Evolutionary conservation across 371 early-diverging fungal species (phyloP).

Genomic region (Ordospora pajunii): DNA sequence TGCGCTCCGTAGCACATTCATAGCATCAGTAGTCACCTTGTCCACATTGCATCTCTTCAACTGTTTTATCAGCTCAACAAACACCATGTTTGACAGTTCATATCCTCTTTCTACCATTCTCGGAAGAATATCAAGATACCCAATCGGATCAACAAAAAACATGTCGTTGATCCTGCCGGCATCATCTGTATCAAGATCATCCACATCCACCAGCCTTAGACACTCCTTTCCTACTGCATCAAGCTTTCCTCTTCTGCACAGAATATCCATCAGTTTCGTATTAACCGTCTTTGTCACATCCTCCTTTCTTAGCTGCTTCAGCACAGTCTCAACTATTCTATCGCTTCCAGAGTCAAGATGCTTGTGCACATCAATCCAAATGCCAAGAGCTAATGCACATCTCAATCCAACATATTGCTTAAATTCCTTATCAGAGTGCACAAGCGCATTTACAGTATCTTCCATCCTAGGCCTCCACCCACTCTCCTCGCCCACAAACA

Average conservation of each 20-base stretch:
- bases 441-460: neutral
- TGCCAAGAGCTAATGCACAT: neutral
- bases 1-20: neutral
- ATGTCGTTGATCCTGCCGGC: constrained; percentile 11
- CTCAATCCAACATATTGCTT: neutral
- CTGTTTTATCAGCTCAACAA: neutral
- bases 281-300: neutral
- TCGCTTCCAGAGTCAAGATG: neutral
- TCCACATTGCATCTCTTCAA: neutral
- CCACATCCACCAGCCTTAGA: neutral
- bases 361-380: neutral
- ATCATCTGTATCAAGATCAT: neutral
- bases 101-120: constrained; percentile 3
- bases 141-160: constrained; percentile 10
- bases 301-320: neutral
- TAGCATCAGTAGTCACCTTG: neutral
- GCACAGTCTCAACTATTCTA: neutral
- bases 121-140: constrained; percentile 3
- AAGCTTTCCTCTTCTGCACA: neutral
- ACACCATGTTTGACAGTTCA: neutral
- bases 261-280: neutral
- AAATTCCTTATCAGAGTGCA: neutral
- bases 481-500: neutral
- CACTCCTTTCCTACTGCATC: constrained; percentile 7
- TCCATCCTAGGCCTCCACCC: neutral